Percentiles rank a stretch among this genome's conserved stretches.
Conservation (phyloP, 805 yeast genomes). For the Wickerhamiella sergipiensis region DNA sequence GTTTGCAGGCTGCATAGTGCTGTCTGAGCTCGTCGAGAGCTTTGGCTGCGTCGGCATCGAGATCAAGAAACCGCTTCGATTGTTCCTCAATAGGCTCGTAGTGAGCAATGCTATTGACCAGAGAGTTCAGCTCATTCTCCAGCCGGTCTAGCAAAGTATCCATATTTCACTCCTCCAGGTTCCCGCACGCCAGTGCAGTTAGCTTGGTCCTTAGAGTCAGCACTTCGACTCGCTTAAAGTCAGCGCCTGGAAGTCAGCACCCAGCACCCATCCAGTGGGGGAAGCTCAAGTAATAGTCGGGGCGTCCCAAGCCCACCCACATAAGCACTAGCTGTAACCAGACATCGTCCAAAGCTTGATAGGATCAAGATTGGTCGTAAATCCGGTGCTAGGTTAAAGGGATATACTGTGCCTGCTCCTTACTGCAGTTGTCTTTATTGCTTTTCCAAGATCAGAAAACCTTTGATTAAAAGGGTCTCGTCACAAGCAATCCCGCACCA, state of each 20-base stretch:
- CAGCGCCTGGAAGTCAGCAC: too few species aligned
- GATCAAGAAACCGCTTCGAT: slow-evolving; percentile 11
- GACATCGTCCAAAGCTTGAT: background rate
- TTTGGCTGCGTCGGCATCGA: slow-evolving; percentile 20
- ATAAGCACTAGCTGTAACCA: background rate
- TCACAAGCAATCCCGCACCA: background rate
- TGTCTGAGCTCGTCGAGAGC: slow-evolving; percentile 19
- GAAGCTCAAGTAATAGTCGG: too few species aligned
- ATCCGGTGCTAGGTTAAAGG: background rate
- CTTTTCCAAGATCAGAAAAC: background rate
- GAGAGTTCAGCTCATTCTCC: slow-evolving; percentile 13
- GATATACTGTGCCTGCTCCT: background rate
- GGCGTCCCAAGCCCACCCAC: background rate
- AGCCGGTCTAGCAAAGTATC: slow-evolving; percentile 10
- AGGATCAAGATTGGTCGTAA: background rate
- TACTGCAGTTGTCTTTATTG: background rate
- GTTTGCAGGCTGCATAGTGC: slow-evolving; percentile 21
- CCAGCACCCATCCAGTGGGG: too few species aligned
- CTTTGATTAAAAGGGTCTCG: background rate
- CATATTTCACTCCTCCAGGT: slow-evolving; percentile 5
- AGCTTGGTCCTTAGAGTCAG: too few species aligned
- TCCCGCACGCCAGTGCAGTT: too few species aligned
- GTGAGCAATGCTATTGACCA: slow-evolving; percentile 20
- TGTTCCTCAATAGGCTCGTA: slow-evolving; percentile 18
- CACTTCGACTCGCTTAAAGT: too few species aligned